Base-by-base conservation (phyloP, 148 eudicot species). In the Nepenthes mirabilis region DNA sequence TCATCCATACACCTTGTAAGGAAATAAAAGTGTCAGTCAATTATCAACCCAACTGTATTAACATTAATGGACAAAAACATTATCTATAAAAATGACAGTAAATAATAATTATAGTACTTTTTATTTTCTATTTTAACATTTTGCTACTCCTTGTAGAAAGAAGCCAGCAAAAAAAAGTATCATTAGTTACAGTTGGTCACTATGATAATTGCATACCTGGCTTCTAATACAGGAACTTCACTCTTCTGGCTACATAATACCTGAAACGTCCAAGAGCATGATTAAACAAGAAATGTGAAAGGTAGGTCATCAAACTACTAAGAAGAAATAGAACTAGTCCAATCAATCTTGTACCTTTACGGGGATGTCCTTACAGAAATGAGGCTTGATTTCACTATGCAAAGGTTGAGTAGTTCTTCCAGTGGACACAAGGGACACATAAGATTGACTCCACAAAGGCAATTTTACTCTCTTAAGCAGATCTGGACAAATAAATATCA, bases 1-100 rank as follows among this genome's bases (percentile, higher is more conserved):
- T 89, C 95, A 74, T 89, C 83, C 99, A 94, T 94, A 74, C 76
- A 74, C 70, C 99, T 94, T 7, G 13, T 37, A 63, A 60, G 36
- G 66, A 12, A 14, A 43, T 11, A 13, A 14, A 68, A 54, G 43
- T 35, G 37, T 6, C 9, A 12, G 14, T 34, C 45, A 40, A 40
- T 40, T 8, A 40, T 40, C 4, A 40, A 8, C 45, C 8, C 4
- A 40, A 40, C 4, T 40, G 45, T 40, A 40, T 3, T 23, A 40
- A 8, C 45, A 40, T 49, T 11, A 6, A 49, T 49, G 52, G 2
- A 49, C 10, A 49, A 6, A 40, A 40, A 40, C 45, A 40, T 3
- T 40, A 40, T 40, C 8, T 4, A 40, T 40, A 8, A 40, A 40
- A 8, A 40, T 40, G 45, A 40, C 8, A 40, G 45, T 4, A 3